phyloP scores from a whole-genome alignment of 176 grass and related monocot species.

The Oryza meyeriana region DNA sequence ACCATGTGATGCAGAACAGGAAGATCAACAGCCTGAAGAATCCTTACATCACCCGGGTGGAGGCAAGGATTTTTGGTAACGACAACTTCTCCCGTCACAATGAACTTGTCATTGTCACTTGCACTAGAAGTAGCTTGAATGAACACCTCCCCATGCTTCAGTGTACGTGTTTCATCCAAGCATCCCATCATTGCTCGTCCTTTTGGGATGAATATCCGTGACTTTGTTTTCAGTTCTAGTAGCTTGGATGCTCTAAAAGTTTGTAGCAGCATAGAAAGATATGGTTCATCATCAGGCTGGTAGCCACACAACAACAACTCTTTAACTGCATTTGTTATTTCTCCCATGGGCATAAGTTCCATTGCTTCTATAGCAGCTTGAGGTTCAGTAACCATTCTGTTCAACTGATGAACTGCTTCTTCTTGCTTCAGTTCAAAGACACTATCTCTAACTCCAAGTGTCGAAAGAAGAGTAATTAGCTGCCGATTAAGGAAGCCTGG shows the following conservation, averaged over 20 bases:
- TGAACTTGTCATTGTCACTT: background rate
- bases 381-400: slow-evolving; percentile 63
- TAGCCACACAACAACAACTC: slow-evolving; percentile 69
- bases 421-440: slow-evolving; percentile 74
- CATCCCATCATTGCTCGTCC: slow-evolving; percentile 89
- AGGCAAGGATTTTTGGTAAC: slow-evolving; percentile 94
- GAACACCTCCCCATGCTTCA: slow-evolving; percentile 78
- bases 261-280: slow-evolving; percentile 78
- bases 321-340: slow-evolving; percentile 69
- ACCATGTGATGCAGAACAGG: slow-evolving; percentile 75
- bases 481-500: slow-evolving; percentile 79
- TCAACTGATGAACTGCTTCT: slow-evolving; percentile 52
- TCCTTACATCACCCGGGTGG: slow-evolving; percentile 72
- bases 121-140: slow-evolving; percentile 51
- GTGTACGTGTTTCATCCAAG: slow-evolving; percentile 72
- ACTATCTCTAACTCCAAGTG: slow-evolving; percentile 54
- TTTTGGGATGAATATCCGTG: slow-evolving; percentile 71
- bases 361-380: slow-evolving; percentile 56
- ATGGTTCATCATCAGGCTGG: slow-evolving; percentile 72
- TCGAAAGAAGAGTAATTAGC: slow-evolving; percentile 85
- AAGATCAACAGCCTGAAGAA: slow-evolving; percentile 74
- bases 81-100: slow-evolving; percentile 53
- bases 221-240: slow-evolving; percentile 68
- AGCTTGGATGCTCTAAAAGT: slow-evolving; percentile 75
- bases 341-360: slow-evolving; percentile 74